These are phyloP conservation scores for Neostapfia colusana DNA, from an alignment of 176 grass and related monocot genomes.

Conservation along the genomic window DNA sequence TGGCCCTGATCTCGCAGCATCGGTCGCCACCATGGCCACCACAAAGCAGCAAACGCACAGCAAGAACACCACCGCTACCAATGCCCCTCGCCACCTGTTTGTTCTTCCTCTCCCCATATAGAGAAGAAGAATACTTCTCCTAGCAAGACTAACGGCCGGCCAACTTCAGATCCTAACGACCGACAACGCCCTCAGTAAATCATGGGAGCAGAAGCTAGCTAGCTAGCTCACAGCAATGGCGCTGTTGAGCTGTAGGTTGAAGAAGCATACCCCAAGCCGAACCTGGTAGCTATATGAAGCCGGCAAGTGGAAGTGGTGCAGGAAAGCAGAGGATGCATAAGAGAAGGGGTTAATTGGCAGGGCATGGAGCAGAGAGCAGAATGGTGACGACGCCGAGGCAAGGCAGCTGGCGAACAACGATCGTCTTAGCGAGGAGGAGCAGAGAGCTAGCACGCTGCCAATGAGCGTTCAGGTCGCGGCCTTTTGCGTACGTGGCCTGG, in stretches of 20 bases:
- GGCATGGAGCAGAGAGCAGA: constrained; percentile 9
- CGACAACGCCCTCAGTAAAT: neutral
- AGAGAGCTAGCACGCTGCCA: neutral
- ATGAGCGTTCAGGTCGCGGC: neutral
- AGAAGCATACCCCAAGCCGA: neutral
- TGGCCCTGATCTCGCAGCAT: neutral
- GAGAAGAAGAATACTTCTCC: constrained; percentile 10
- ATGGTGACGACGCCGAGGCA: constrained; percentile 32
- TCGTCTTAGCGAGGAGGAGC: neutral
- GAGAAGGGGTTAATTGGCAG: neutral
- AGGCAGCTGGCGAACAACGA: constrained; percentile 25
- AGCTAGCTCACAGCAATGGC: neutral
- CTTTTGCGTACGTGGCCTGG: constrained; percentile 7
- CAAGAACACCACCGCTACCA: constrained; percentile 26
- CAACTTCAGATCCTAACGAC: neutral
- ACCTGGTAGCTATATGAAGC: constrained; percentile 28
- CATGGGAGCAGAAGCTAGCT: neutral
- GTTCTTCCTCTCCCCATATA: constrained; percentile 42
- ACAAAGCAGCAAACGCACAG: constrained; percentile 39
- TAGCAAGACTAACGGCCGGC: neutral
- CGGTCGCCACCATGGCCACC: constrained; percentile 28
- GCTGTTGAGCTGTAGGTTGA: neutral
- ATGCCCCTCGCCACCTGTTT: constrained; percentile 33
- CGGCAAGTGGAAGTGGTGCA: neutral
- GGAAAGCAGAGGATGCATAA: constrained; percentile 25